Base-by-base conservation (phyloP, 352 stramenopile genomes). In the Phytophthora pini region DNA sequence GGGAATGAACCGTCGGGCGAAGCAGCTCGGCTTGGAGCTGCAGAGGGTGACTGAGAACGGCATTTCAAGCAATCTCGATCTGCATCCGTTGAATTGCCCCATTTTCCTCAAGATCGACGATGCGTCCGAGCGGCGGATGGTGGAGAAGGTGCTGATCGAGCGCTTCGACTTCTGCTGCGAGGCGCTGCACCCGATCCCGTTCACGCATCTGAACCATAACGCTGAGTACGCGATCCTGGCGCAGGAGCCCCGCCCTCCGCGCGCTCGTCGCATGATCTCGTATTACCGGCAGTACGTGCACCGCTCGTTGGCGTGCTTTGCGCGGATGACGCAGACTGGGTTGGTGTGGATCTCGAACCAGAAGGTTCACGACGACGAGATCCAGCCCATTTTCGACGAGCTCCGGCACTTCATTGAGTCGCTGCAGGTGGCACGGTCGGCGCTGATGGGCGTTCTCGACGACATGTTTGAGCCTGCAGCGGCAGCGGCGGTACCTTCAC, bases 331-430 rank as follows among this genome's bases (percentile, higher is more conserved):
- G 24, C 82, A 92, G 47, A 90, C 77, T 1, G 84, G 87, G 0
- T 62, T 94, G 44, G 76, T 94, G 50, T 94, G 87, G 87, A 90
- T 93, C 54, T 93, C 84, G 38, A 92, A 91, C 68, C 84, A 87
- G 13, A 89, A 90, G 60, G 64, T 88, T 17, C 68, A 88, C 51
- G 83, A 80, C 31, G 72, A 80, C 40, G 82, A 88, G 55, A 88
- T 90, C 43, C 84, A 94, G 55, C 65, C 61, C 12, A 71, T 92
- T 31, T 94, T 89, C 51, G 78, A 90, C n/a, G 73, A 77, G 39
- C 71, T 94, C 48, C 63, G 75, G 34, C 57, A 76, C 39, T 76
- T 82, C 44, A 76, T 92, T 6, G 69, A 79, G 45, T 76, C 82
- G 1, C 65, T 92, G 12, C 66, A 74, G 36, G 70, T 80, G 29